Evolutionary conservation across 2,329 filamentous ascomycete genomes (phyloP).

Genomic region (Exophiala sp.): DNA sequence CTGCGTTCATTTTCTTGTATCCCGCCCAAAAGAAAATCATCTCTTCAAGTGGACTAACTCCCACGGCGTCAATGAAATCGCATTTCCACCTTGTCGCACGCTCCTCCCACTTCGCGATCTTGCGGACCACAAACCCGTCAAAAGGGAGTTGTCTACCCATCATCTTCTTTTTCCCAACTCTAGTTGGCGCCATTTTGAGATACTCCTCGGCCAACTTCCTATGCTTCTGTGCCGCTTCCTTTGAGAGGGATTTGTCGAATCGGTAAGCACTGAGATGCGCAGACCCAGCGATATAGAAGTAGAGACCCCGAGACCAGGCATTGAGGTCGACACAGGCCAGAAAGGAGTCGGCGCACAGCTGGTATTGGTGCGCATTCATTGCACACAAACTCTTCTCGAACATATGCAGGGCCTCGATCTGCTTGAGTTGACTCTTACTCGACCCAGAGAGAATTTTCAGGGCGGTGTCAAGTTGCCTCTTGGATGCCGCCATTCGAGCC

Average conservation of each 20-base stretch:
- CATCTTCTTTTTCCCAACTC: conserved; percentile 80
- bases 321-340: conserved; percentile 66
- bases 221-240: conserved; percentile 47
- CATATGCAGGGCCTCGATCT: conserved; percentile 74
- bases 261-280: conserved; percentile 80
- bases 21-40: conserved; percentile 96
- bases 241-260: conserved; percentile 36
- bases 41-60: conserved; percentile 74
- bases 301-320: conserved; percentile 83
- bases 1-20: conserved; percentile 66
- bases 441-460: conserved; percentile 57
- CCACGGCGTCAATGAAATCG: conserved; percentile 71
- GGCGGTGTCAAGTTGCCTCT: conserved; percentile 60
- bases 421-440: conserved; percentile 68
- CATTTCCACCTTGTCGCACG: conserved; percentile 62
- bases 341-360: conserved; percentile 67
- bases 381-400: conserved; percentile 77
- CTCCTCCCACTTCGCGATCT: conserved; percentile 81
- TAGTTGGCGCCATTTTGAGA: conserved; percentile 63
- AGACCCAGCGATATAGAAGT: conserved; percentile 79
- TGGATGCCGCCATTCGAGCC: conserved; percentile 65
- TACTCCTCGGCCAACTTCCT: conserved; percentile 63
- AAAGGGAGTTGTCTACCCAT: conserved; percentile 87
- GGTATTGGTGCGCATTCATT: conserved; percentile 74
- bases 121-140: conserved; percentile 76